Conservation (phyloP, 2,329 filamentous ascomycete species). For the Stagonosporopsis cucurbitacearum region DNA sequence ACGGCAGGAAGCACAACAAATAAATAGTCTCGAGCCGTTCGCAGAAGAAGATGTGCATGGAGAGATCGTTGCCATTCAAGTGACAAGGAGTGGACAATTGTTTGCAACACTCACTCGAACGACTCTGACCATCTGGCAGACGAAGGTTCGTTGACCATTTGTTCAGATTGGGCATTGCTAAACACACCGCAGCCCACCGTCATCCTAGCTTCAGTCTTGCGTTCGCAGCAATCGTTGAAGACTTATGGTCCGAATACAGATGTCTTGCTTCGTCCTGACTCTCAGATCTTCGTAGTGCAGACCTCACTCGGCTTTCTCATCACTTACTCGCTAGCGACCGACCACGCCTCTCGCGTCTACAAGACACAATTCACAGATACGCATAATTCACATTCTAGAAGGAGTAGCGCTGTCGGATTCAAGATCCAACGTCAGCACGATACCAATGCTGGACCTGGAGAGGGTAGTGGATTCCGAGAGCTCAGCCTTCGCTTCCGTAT, state of each 20-base stretch:
- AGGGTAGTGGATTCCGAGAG: conserved; percentile 82
- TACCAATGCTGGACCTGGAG: conserved; percentile 70
- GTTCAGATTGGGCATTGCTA: conserved; percentile 26
- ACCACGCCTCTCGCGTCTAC: conserved; percentile 82
- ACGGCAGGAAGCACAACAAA: conserved; percentile 8
- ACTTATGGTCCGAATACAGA: conserved; percentile 86
- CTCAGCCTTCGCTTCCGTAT: conserved; percentile 92
- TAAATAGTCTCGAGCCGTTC: conserved; percentile 16
- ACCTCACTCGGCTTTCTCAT: conserved; percentile 87
- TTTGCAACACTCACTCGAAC: conserved; percentile 88
- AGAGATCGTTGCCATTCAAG: conserved; percentile 76
- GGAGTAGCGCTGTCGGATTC: conserved; percentile 57
- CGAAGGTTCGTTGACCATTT: conserved; percentile 68
- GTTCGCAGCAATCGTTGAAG: conserved; percentile 78
- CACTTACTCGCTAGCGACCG: conserved; percentile 89
- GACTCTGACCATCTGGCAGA: conserved; percentile 94
- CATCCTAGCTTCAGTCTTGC: conserved; percentile 81
- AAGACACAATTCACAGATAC: conserved; percentile 75
- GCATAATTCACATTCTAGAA: conserved; percentile 50
- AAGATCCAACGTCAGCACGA: conserved; percentile 48
- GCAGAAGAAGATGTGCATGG: conserved; percentile 55
- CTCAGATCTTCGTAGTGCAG: conserved; percentile 88
- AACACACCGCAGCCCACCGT: conserved; percentile 73
- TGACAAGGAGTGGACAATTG: conserved; percentile 79
- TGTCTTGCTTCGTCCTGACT: conserved; percentile 87